Evolutionary conservation across 257 asterid species (phyloP), one percentile per base, ranked within the genome.

Genomic region (Solanum gracilifrons): DNA sequence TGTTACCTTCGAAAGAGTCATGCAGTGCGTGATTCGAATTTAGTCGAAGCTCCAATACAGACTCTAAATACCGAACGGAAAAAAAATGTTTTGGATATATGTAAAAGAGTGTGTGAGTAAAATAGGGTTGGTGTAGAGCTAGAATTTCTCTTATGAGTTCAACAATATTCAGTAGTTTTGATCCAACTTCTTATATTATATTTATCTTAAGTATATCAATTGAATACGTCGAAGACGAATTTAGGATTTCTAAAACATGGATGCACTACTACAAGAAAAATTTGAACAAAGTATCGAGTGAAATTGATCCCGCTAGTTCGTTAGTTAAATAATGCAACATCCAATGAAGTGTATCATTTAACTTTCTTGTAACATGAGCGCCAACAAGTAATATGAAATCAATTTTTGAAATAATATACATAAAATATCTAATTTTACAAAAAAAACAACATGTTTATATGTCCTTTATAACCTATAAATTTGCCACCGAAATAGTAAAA

Each of bases 11-110:
- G 3, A 48, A 48, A 2, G 58, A 48, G 21, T 13, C 21, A 5
- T 13, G 58, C 58, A 48, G 18, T 48, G 20, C 0, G 1, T 5
- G 20, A 48, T 48, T 0, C 3, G 1, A 48, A 48, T 48, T 48
- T 48, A 48, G 1, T 48, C 0, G 1, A 48, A 48, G 1, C 7
- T 48, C 0, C 2, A 48, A 48, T 0, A 3, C 7, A 18, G 7
- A 48, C 20, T 48, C 6, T 1, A 1, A 48, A 48, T 48, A 48
- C 3, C 0, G 6, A 48, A 48, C 5, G 5, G 1, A 4, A 46
- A 46, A 48, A 13, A 13, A 5, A 4, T 5, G 2, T 48, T 77
- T 69, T 80, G 68, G 66, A 16, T 80, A 43, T 43, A 80, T 80
- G 66, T 80, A 25, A 3, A 27, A 43, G 66, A 9, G 85, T 43